Evolutionary conservation across 371 early-diverging fungal genomes (phyloP).

Genomic region (Rhizopus stolonifer): DNA sequence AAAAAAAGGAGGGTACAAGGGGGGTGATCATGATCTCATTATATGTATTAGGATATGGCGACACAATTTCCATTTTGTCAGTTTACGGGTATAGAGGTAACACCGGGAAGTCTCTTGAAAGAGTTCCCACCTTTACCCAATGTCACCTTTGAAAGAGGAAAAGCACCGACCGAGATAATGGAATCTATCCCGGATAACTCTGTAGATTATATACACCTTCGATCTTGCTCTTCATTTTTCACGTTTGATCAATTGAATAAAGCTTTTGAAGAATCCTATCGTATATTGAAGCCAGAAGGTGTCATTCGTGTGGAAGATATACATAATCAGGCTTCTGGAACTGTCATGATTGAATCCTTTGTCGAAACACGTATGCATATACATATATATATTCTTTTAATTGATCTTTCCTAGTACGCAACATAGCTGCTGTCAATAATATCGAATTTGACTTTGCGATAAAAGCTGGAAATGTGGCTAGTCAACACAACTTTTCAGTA

Average conservation of each 20-base stretch:
- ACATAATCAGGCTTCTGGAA: constrained; percentile 32
- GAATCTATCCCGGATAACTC: constrained; percentile 17
- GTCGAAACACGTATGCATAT: constrained; percentile 30
- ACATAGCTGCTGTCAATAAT: constrained; percentile 12
- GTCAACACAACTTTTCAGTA: constrained; percentile 23
- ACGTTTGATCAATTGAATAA: constrained; percentile 12
- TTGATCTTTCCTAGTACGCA: constrained; percentile 19
- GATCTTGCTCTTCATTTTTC: constrained; percentile 22
- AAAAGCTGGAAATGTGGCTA: constrained; percentile 21
- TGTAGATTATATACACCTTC: constrained; percentile 32
- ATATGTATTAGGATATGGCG: constrained; percentile 35
- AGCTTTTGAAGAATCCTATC: constrained; percentile 21
- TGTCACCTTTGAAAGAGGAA: constrained; percentile 13
- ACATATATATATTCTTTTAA: background rate
- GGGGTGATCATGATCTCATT: too few species aligned
- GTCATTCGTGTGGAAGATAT: constrained; percentile 37
- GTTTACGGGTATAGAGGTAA: constrained; percentile 27
- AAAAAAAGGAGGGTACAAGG: too few species aligned
- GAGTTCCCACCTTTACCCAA: constrained; percentile 29
- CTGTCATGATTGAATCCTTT: constrained; percentile 43
- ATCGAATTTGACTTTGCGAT: constrained; percentile 28
- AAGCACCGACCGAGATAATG: background rate
- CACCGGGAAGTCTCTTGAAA: constrained; percentile 14
- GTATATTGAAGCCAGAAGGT: constrained; percentile 39
- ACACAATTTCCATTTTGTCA: constrained; percentile 35